Base-by-base conservation (phyloP, 2,329 filamentous ascomycete species). In the Sarocladium oryzae region DNA sequence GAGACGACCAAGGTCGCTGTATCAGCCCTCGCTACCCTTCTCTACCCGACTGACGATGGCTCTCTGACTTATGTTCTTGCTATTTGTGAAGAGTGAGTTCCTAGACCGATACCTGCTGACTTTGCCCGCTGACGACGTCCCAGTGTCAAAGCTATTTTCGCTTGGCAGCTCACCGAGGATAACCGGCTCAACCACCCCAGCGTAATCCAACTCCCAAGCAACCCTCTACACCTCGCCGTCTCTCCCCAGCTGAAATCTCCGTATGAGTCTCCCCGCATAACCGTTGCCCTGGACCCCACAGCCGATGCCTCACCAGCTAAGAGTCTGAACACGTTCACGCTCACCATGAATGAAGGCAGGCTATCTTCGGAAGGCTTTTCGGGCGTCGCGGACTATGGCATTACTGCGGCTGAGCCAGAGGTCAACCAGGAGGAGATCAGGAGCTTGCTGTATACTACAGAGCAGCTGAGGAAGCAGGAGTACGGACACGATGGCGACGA, bases 101-200 rank as follows among this genome's bases (percentile, higher is more conserved):
- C 45, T 28, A 24, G 6, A 15, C 10, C 33, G 20, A 15, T 36
- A 55, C 65, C 40, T 43, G 40, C 13, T n/a, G n/a, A 16, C 16
- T 13, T 7, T 37, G 26, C 18, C 7, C 54, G 54, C 56, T 63
- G 51, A 66, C 54, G 48, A 6, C 37, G 13, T 24, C 10, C 26
- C 55, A 82, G 76, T 32, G 63, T 78, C 51, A 78, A 82, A 53
- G 86, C 77, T 36, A 68, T 95, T 8, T 83, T 92, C 65, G 69
- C 78, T 51, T 87, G 85, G 69, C 67, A 69, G n/a, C 70, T 86
- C 33, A 62, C 58, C 5, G 54, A 63, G 1, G 64, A 77, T 46
- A 76, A 76, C 54, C 66, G 62, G 13, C 70, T 89, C 36, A 64
- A 69, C 8, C 70, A 77, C 54, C 75, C 49, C 60, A 56, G 64